A percentile compares a stretch with the other conserved stretches of the same genome.
These are phyloP conservation scores for Sorghum bicolor DNA, from an alignment of 176 grass and related monocot genomes.

Conservation along the genomic window DNA sequence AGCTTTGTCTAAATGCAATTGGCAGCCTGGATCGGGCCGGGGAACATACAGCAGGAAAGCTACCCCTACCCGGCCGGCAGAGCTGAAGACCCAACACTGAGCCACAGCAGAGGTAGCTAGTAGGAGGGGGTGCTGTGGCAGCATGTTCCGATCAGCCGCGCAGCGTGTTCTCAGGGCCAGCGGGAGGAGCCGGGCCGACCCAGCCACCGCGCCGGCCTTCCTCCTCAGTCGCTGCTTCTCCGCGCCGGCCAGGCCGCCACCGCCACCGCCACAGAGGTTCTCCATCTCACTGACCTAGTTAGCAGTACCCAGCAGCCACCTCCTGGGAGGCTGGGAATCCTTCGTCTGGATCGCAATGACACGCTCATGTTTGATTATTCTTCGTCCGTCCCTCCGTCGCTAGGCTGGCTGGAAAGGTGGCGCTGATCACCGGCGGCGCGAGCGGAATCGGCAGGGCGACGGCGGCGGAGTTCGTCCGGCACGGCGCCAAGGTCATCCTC, in stretches of 20 bases:
- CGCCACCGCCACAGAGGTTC: background rate
- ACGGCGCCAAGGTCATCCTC: background rate
- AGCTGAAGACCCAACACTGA: background rate
- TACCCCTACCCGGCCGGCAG: no score
- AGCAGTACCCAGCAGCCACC: no score
- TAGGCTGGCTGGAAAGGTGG: background rate
- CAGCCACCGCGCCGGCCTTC: background rate
- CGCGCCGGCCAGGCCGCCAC: background rate
- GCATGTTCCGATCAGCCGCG: background rate
- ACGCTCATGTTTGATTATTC: background rate
- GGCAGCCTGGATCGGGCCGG: background rate
- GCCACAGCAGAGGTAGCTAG: background rate
- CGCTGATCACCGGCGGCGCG: background rate
- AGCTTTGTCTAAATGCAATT: no score
- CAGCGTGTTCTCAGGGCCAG: background rate
- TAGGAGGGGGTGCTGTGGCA: background rate
- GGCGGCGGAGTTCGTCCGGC: background rate
- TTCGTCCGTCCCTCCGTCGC: background rate
- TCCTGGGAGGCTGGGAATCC: background rate
- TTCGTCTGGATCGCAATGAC: background rate
- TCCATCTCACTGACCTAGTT: background rate
- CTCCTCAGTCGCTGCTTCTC: background rate
- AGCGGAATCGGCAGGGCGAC: slow-evolving; percentile 7
- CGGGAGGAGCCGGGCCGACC: background rate
- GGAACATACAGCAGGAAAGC: no score